phyloP scores from a whole-genome alignment of 306 rosid genomes.

The Castanea crenata region DNA sequence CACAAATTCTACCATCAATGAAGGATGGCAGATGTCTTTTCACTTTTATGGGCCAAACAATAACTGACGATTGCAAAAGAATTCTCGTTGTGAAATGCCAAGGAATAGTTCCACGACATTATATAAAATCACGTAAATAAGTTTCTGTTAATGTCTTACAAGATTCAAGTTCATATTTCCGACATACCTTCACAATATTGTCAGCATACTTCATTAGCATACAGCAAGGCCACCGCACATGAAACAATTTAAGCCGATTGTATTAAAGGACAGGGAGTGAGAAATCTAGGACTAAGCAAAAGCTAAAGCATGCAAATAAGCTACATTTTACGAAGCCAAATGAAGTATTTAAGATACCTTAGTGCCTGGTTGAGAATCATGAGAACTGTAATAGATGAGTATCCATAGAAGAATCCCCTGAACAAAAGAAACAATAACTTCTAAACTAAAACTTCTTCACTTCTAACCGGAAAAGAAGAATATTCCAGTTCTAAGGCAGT shows the following conservation, averaged over 20 bases:
- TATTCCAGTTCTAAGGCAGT: constrained; percentile 16
- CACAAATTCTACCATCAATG: neutral
- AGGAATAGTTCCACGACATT: neutral
- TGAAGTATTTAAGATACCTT: constrained; percentile 48
- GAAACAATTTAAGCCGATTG: constrained; percentile 18
- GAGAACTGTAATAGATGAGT: constrained; percentile 75
- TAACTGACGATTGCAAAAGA: neutral
- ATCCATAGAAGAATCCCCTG: constrained; percentile 95
- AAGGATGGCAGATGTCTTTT: neutral
- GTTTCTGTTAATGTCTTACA: constrained; percentile 6
- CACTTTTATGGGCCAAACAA: neutral
- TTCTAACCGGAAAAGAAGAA: neutral
- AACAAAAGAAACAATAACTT: constrained; percentile 22
- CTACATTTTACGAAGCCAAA: constrained; percentile 4
- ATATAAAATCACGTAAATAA: constrained; percentile 11
- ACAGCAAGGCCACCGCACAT: constrained; percentile 91
- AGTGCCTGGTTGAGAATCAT: constrained; percentile 95
- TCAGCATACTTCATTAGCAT: constrained; percentile 96
- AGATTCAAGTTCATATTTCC: constrained; percentile 18
- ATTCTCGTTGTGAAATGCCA: neutral
- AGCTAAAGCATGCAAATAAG: constrained; percentile 15
- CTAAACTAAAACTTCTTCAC: constrained; percentile 8
- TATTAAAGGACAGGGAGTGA: constrained; percentile 11
- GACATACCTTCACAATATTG: constrained; percentile 83
- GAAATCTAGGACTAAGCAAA: constrained; percentile 6